These are phyloP conservation scores for Fusarium sp. DNA, from an alignment of 2,329 filamentous ascomycete genomes.

Conservation along the genomic window DNA sequence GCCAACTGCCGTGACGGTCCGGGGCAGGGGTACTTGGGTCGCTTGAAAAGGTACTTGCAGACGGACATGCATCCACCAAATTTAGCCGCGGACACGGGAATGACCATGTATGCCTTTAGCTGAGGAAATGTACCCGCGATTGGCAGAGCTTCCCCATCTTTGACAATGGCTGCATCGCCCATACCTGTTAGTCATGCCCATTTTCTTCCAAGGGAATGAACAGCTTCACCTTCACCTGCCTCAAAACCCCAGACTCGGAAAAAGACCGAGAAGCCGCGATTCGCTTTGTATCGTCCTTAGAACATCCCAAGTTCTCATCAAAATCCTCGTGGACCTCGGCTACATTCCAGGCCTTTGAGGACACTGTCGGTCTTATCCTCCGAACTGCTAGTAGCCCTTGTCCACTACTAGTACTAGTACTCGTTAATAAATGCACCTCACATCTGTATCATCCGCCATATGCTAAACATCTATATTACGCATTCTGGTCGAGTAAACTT, in stretches of 20 bases:
- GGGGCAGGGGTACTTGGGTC: conserved; percentile 1
- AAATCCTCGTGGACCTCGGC: conserved; percentile 23
- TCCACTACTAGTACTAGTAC: neutral
- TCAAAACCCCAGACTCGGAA: conserved; percentile 17
- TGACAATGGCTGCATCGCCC: neutral
- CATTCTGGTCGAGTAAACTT: neutral
- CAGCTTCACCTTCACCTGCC: neutral
- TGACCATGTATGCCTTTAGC: neutral
- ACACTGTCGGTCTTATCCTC: conserved; percentile 3
- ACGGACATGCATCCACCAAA: neutral
- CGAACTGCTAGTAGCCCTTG: neutral
- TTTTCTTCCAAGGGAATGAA: neutral
- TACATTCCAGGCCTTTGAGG: neutral
- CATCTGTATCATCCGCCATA: neutral
- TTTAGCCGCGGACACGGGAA: neutral
- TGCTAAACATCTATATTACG: neutral
- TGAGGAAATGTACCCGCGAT: neutral
- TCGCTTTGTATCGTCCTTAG: neutral
- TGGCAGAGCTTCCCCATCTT: neutral
- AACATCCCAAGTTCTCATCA: neutral
- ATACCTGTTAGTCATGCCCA: neutral
- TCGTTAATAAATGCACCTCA: neutral
- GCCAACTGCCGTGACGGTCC: conserved; percentile 17
- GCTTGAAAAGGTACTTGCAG: conserved; percentile 3
- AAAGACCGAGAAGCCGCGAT: conserved; percentile 23